These are phyloP conservation scores for Hypoxylon sp. DNA, from an alignment of 2,329 filamentous ascomycete species.

Conservation along the genomic window DNA sequence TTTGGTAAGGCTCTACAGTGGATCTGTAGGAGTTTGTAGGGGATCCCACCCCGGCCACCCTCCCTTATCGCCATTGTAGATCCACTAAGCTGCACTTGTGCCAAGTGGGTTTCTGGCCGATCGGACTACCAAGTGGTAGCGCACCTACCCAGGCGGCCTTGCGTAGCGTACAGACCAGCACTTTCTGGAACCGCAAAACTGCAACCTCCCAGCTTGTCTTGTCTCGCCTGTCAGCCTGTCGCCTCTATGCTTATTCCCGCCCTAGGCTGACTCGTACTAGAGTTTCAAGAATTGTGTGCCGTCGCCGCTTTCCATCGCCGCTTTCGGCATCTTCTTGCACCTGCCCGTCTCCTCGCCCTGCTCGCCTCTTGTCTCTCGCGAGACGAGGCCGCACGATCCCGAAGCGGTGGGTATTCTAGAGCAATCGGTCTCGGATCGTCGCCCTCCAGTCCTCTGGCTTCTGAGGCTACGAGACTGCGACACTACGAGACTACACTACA, in stretches of 20 bases:
- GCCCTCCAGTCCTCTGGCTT: slow-evolving; percentile 15
- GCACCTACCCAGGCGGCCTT: slow-evolving; percentile 24
- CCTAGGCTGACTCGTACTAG: slow-evolving; percentile 33
- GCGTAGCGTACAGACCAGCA: no score
- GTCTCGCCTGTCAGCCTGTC: no score
- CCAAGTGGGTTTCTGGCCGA: slow-evolving; percentile 24
- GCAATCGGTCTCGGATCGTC: slow-evolving; percentile 13
- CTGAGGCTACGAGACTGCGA: slow-evolving; percentile 11
- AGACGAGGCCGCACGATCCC: slow-evolving; percentile 11
- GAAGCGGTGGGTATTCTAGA: slow-evolving; percentile 22
- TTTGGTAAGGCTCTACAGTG: not conserved
- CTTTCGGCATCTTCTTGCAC: slow-evolving; percentile 32
- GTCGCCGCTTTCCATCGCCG: no score
- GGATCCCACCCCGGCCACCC: slow-evolving; percentile 3
- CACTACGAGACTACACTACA: slow-evolving; percentile 13
- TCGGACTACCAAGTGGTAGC: slow-evolving; percentile 31
- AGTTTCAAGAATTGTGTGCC: slow-evolving; percentile 16
- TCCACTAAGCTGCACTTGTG: not conserved
- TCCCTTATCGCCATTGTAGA: slow-evolving; percentile 12
- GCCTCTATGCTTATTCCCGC: no score
- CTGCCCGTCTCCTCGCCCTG: not conserved
- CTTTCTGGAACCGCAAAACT: not conserved
- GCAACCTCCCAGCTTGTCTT: not conserved
- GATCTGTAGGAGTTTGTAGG: no score
- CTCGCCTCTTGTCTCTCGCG: slow-evolving; percentile 4